Evolutionary conservation across 257 asterid species (phyloP).

Genomic region (Nicotiana benthamiana): DNA sequence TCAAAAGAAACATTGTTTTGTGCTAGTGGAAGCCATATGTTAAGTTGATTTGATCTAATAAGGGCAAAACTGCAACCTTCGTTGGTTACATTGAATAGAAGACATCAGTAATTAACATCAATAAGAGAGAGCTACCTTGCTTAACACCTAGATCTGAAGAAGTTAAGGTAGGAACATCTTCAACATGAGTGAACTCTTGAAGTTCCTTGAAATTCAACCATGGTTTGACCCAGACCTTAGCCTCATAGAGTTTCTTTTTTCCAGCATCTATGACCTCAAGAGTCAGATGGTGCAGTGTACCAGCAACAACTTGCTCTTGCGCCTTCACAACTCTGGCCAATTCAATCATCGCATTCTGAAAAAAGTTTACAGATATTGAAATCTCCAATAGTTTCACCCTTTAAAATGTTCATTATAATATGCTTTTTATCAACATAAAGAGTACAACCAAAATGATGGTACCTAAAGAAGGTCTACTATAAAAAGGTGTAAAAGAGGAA

Average conservation of each 20-base stretch:
- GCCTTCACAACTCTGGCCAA: conserved; percentile 76
- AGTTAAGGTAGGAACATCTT: conserved; percentile 47
- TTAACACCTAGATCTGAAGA: conserved; percentile 70
- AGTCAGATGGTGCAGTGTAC: conserved; percentile 70
- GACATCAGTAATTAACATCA: background rate
- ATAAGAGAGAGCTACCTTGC: conserved; percentile 37
- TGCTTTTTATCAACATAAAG: background rate
- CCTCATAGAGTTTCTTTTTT: conserved; percentile 60
- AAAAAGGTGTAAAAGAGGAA: background rate
- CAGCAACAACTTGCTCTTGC: conserved; percentile 70
- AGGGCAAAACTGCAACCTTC: background rate
- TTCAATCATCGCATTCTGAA: conserved; percentile 63
- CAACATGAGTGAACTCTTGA: conserved; percentile 68
- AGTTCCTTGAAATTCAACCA: conserved; percentile 83
- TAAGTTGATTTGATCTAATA: background rate
- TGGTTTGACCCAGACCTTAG: conserved; percentile 91
- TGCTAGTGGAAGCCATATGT: no score
- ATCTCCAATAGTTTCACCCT: background rate
- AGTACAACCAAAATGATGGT: background rate
- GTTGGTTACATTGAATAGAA: background rate
- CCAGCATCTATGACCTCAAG: conserved; percentile 80
- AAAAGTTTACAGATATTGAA: background rate
- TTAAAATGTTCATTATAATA: background rate
- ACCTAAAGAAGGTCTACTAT: background rate
- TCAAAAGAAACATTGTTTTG: background rate